Conservation (phyloP, 2,329 filamentous ascomycete genomes). For the Elsinoe arachidis region DNA sequence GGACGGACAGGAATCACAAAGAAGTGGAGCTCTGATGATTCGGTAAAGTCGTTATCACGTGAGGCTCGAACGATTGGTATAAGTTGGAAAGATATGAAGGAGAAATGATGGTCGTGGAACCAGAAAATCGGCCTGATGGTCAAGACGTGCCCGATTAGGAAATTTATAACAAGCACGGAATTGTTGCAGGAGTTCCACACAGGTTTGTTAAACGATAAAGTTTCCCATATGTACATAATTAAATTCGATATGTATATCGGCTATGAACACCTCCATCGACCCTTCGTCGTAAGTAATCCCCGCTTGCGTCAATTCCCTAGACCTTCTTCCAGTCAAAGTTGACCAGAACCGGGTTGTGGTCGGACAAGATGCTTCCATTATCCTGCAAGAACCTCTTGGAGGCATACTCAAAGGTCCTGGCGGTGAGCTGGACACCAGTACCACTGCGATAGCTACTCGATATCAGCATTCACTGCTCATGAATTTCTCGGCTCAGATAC, state of each 20-base stretch:
- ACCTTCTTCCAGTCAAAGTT: slow-evolving; percentile 30
- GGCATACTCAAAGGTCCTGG: slow-evolving; percentile 48
- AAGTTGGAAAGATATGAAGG: too few species aligned
- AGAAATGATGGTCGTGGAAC: too few species aligned
- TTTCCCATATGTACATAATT: too few species aligned
- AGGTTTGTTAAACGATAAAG: not conserved
- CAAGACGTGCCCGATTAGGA: not conserved
- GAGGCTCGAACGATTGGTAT: too few species aligned
- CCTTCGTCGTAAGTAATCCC: too few species aligned
- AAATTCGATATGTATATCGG: too few species aligned
- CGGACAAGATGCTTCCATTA: slow-evolving; percentile 49
- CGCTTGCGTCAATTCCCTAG: not conserved
- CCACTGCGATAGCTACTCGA: slow-evolving; percentile 11
- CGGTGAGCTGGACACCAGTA: slow-evolving; percentile 36
- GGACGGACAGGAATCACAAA: too few species aligned
- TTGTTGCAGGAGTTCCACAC: not conserved
- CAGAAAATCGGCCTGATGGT: not conserved
- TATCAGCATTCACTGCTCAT: not conserved
- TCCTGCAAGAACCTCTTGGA: slow-evolving; percentile 48
- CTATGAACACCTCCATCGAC: too few species aligned
- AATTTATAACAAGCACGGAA: not conserved
- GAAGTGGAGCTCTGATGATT: too few species aligned
- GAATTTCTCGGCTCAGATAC: not conserved
- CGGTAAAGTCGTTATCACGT: too few species aligned
- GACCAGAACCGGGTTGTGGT: slow-evolving; percentile 58